These are phyloP conservation scores for Craterostigma plantagineum DNA, from an alignment of 257 asterid species.

Conservation along the genomic window DNA sequence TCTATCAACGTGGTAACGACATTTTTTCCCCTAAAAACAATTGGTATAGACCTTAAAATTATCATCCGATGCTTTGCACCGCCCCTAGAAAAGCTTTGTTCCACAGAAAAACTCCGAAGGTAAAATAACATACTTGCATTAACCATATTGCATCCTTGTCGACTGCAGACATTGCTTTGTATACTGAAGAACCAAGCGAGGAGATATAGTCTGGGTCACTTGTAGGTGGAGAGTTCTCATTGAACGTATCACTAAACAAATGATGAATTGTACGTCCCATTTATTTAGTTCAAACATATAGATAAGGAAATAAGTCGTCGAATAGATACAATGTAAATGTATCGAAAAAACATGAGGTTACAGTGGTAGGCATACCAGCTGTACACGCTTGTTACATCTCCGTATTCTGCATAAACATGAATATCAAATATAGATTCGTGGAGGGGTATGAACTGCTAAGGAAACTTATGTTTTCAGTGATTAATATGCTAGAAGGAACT, in stretches of 20 bases:
- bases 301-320: not conserved
- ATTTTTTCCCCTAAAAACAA: no score
- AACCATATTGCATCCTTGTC: slow-evolving; percentile 90
- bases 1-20: no score
- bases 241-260: slow-evolving; percentile 77
- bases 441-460: slow-evolving; percentile 1
- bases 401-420: slow-evolving; percentile 59
- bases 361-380: slow-evolving; percentile 50
- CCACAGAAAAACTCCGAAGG: slow-evolving; percentile 6
- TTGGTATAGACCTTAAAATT: no score
- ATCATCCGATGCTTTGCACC: no score
- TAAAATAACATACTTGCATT: slow-evolving; percentile 64
- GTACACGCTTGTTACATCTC: slow-evolving; percentile 77
- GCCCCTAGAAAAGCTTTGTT: not conserved
- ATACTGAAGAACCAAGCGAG: slow-evolving; percentile 84
- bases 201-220: slow-evolving; percentile 65
- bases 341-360: slow-evolving; percentile 8
- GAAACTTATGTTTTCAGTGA: not conserved
- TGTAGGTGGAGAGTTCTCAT: slow-evolving; percentile 90
- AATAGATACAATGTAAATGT: not conserved
- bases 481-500: no score
- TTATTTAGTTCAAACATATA: no score
- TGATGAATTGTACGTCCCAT: not conserved
- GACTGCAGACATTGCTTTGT: slow-evolving; percentile 70
- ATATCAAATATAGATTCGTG: slow-evolving; percentile 9